Base-by-base conservation (phyloP, 257 asterid species). In the Scutellaria galericulata region DNA sequence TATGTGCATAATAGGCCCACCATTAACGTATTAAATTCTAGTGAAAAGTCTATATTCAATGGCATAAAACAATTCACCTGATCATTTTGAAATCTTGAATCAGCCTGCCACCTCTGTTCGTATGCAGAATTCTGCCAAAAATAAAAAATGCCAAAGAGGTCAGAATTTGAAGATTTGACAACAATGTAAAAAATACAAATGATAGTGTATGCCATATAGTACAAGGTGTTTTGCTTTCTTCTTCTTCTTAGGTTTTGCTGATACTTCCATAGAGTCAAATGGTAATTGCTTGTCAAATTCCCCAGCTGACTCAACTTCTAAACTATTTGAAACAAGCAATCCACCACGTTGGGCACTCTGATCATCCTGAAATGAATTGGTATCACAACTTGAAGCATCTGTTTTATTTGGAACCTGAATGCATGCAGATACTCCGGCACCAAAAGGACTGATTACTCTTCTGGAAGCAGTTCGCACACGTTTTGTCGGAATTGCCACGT, bases 361-460 rank as follows among this genome's bases (percentile, higher is more conserved):
- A 77, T 90, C 99, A 80, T 92, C 99, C 86, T 89, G 99, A 80
- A 82, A 90, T 59, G 99, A 92, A 84, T 83, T 85, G 54, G 93
- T 90, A 83, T 95, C 99, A 65, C 96, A 94, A 78, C 98, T 92
- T 75, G 99, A 92, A 84, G 92, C 95, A 86, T 90, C 96, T 50
- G 91, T 76, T 83, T 87, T 95, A 79, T 72, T 79, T 70, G 96
- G 92, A 68, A 83, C 52, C 84, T 81, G 99, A 81, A 83, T 70
- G 77, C 82, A 81, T 68, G 88, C 95, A 78, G 93, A 81, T 64
- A 88, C 80, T 74, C 95, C 97, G n/a, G 87, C 92, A 77, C 77
- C 80, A 66, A 85, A 95, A 47, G 97, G 96, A 80, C 89, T 87
- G 72, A 74, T 73, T 79, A 91, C 83, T 86, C 96, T 89, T 83